A percentile compares a stretch with the other conserved stretches of the same genome.
These are phyloP conservation scores for Fusarium cyanostomum DNA, from an alignment of 2,329 filamentous ascomycete genomes.

Conservation along the genomic window DNA sequence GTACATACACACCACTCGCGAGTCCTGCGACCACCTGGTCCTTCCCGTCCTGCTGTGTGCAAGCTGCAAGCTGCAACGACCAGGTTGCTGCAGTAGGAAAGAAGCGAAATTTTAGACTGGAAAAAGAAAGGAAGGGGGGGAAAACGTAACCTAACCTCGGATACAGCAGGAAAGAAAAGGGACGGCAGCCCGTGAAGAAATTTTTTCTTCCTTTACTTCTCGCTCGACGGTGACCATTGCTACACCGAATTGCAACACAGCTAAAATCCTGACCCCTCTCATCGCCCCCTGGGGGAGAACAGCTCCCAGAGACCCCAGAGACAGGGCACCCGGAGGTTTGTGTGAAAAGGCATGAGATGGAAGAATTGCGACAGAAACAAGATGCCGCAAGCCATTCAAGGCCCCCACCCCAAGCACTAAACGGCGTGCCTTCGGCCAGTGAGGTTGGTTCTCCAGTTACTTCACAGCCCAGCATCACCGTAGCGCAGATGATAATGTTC, in stretches of 20 bases:
- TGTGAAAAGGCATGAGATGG: conserved; percentile 5
- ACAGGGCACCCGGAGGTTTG: neutral
- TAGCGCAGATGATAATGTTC: conserved; percentile 13
- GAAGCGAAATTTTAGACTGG: conserved; percentile 16
- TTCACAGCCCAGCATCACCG: conserved; percentile 14
- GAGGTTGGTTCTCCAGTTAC: conserved; percentile 11
- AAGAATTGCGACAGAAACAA: conserved; percentile 17
- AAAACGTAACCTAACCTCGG: neutral
- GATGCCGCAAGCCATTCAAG: neutral
- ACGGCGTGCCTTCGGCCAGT: conserved; percentile 7
- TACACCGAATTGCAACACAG: no score
- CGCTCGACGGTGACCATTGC: neutral
- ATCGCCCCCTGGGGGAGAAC: neutral
- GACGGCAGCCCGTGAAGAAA: conserved; percentile 17
- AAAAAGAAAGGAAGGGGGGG: conserved; percentile 8
- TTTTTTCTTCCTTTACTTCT: conserved; percentile 6
- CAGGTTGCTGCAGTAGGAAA: conserved; percentile 28
- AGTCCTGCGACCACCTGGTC: conserved; percentile 40
- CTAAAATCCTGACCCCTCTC: neutral
- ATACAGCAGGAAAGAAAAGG: conserved; percentile 1
- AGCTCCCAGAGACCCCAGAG: neutral
- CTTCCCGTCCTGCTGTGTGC: conserved; percentile 30
- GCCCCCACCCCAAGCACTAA: conserved; percentile 19
- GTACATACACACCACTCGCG: conserved; percentile 38
- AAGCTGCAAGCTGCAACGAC: conserved; percentile 34